Evolutionary conservation across 2,329 filamentous ascomycete genomes (phyloP).

Genomic region (Colletotrichum navitas): DNA sequence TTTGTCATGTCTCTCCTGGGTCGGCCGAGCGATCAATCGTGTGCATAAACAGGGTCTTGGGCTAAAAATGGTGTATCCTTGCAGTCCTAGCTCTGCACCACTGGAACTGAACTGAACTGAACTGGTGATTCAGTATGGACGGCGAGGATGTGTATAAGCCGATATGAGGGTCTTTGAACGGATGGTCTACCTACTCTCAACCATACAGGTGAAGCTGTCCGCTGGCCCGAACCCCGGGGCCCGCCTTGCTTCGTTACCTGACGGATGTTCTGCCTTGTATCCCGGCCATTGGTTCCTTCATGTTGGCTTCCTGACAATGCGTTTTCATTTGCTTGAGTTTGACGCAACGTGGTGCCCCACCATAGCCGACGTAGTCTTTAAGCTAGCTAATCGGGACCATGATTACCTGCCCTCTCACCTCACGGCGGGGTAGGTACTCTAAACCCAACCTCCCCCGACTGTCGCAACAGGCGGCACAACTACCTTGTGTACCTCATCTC

Average conservation of each 20-base stretch:
- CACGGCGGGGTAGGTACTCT: conserved; percentile 28
- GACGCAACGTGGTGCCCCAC: conserved; percentile 19
- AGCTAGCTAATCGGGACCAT: not conserved
- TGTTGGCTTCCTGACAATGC: not conserved
- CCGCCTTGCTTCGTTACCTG: not conserved
- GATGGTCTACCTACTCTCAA: not conserved
- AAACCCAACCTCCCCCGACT: conserved; percentile 32
- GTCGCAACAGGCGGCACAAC: conserved; percentile 15
- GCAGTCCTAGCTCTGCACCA: conserved; percentile 5
- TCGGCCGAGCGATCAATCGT: not conserved
- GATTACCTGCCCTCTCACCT: conserved; percentile 5
- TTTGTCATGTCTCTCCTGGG: not conserved
- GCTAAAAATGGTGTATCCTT: not conserved
- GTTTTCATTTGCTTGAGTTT: not conserved
- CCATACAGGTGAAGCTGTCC: not conserved
- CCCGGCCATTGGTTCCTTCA: not conserved
- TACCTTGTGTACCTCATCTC: conserved; percentile 19
- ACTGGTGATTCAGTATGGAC: not conserved
- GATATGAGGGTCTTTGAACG: not conserved
- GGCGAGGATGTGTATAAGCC: conserved; percentile 2
- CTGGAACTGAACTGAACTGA: not conserved
- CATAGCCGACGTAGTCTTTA: not conserved
- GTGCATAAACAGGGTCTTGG: not conserved
- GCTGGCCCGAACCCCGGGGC: not conserved
- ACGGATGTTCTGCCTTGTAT: not conserved